These are phyloP conservation scores for Pythium coloratum DNA, from an alignment of 352 stramenopile species.

Conservation along the genomic window DNA sequence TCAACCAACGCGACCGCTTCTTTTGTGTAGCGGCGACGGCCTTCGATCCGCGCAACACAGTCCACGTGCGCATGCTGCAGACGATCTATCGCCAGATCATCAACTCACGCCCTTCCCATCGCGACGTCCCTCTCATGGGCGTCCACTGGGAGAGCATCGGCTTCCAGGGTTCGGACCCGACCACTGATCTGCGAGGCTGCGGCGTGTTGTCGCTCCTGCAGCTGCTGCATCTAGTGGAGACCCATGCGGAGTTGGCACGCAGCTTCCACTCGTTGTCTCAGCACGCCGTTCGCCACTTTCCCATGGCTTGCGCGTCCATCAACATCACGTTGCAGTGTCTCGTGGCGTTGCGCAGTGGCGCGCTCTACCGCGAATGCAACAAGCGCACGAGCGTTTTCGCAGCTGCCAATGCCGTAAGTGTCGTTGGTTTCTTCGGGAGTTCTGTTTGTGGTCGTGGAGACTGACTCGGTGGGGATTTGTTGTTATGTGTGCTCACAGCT, in stretches of 20 bases:
- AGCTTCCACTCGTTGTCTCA: conserved; percentile 52
- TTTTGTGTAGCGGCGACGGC: conserved; percentile 67
- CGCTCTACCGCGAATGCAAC: conserved; percentile 49
- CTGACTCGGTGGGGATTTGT: conserved; percentile 2
- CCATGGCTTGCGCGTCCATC: conserved; percentile 71
- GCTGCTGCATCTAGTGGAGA: conserved; percentile 78
- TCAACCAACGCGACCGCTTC: conserved; percentile 68
- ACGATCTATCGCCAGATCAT: conserved; percentile 63
- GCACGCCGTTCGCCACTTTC: conserved; percentile 66
- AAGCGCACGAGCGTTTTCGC: conserved; percentile 52
- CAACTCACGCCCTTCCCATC: conserved; percentile 18
- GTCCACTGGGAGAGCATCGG: conserved; percentile 87
- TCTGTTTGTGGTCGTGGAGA: background rate
- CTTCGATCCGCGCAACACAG: conserved; percentile 44
- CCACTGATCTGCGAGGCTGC: conserved; percentile 85
- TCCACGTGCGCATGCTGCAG: conserved; percentile 60
- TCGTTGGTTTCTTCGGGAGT: background rate
- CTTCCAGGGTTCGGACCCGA: conserved; percentile 87
- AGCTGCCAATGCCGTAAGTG: conserved; percentile 59
- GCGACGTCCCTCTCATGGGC: conserved; percentile 52
- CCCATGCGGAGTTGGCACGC: conserved; percentile 48
- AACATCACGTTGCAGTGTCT: conserved; percentile 77
- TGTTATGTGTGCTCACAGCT: conserved; percentile 31
- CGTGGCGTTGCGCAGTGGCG: conserved; percentile 59
- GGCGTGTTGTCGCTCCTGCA: conserved; percentile 87